Percentiles rank a stretch among this genome's conserved stretches.
Evolutionary conservation across 148 eudicot species (phyloP).

Genomic region (Dianthus caryophyllus): DNA sequence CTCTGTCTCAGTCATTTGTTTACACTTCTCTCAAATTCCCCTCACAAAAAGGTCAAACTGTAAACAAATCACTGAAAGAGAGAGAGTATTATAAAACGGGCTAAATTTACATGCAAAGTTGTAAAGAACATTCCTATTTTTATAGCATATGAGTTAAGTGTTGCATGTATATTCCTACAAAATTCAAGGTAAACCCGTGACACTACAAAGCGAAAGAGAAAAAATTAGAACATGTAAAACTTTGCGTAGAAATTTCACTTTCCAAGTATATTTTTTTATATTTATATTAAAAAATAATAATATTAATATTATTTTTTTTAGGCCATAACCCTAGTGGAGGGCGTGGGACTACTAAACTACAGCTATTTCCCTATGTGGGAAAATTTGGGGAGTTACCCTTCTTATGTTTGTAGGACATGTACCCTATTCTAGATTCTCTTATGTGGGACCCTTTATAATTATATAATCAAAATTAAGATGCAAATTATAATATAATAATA

Average conservation of each 20-base stretch:
- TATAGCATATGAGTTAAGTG: constrained; percentile 3
- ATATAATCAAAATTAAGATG: background rate
- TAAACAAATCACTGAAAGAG: too few species aligned
- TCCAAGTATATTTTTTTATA: background rate
- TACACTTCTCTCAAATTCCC: too few species aligned
- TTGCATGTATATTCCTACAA: constrained; percentile 4
- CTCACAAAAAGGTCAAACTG: too few species aligned
- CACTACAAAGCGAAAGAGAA: constrained; percentile 31
- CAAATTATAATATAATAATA: too few species aligned
- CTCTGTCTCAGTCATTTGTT: too few species aligned
- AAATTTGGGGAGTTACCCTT: constrained; percentile 7
- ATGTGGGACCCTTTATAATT: constrained; percentile 9
- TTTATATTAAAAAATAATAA: background rate
- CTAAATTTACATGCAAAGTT: background rate
- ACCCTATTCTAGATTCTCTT: constrained; percentile 24
- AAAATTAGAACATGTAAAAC: constrained; percentile 28
- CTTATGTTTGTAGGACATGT: constrained; percentile 14
- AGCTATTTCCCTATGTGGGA: constrained; percentile 32
- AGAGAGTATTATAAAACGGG: too few species aligned
- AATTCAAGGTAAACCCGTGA: constrained; percentile 45
- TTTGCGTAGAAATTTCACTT: constrained; percentile 21
- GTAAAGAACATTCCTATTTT: constrained; percentile 40
- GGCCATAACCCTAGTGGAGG: constrained; percentile 31
- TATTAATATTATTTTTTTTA: background rate
- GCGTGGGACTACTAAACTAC: constrained; percentile 31